These are phyloP conservation scores for Cornus kousa DNA, from an alignment of 148 eudicot species.

Conservation along the genomic window DNA sequence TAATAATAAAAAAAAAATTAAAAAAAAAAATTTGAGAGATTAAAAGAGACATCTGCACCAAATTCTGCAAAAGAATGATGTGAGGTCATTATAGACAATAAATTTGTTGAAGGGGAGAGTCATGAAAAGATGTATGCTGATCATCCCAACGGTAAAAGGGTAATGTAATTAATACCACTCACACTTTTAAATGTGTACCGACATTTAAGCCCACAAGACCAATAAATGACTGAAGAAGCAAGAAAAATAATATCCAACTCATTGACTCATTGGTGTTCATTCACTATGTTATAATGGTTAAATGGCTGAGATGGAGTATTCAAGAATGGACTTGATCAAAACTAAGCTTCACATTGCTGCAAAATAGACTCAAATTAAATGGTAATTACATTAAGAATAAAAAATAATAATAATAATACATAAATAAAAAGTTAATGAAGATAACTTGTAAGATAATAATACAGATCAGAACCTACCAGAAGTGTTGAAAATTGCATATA, in stretches of 20 bases:
- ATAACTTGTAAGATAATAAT: background rate
- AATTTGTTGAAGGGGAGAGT: constrained; percentile 14
- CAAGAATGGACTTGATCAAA: background rate
- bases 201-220: constrained; percentile 8
- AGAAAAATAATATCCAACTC: background rate
- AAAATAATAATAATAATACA: background rate
- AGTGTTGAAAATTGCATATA: background rate
- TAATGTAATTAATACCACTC: constrained; percentile 19
- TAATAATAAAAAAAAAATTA: too few species aligned
- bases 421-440: too few species aligned
- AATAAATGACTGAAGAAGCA: background rate
- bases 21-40: too few species aligned
- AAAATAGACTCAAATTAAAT: background rate
- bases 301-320: too few species aligned
- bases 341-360: background rate
- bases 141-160: background rate
- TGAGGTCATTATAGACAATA: constrained; percentile 31
- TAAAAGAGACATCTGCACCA: background rate
- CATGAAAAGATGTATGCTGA: constrained; percentile 9
- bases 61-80: constrained; percentile 17
- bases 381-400: background rate
- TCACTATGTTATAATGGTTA: too few species aligned
- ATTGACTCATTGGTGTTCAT: background rate
- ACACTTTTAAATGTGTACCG: constrained; percentile 12
- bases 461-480: background rate